Evolutionary conservation across 371 early-diverging fungal genomes (phyloP), one percentile per base, ranked within the genome.

Genomic region (Funneliformis caledonium): DNA sequence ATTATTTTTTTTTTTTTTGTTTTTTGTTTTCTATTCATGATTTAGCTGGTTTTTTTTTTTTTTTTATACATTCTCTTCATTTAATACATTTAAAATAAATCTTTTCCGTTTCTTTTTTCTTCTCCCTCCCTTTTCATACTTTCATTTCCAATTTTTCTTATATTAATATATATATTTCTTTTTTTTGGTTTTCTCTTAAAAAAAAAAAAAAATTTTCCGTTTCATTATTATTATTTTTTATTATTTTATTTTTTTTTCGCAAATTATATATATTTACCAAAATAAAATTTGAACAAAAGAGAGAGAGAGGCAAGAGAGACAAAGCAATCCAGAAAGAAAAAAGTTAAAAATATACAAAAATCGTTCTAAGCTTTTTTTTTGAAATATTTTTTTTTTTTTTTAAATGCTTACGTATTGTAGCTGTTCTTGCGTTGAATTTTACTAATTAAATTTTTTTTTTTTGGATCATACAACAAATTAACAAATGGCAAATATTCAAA

Each of bases 201-300:
- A 52, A 52, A 52, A 52, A 52, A 52, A 52, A 52, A 48, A 48
- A 48, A 48, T 48, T 50, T 52, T 52, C 37, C 37, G 37, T 64
- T 64, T 26, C 26, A 22, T 64, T 26, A 22, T 64, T 64, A 22
- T 26, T 64, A 22, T 64, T 64, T 64, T 64, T 64, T n/a, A 22
- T 64, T 26, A 26, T 68, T 68, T 19, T 16, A 2, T 42, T 67
- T 37, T 43, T 31, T 31, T 68, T 68, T 68, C 68, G 19, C 31
- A n/a, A 37, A 42, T 37, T 42, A 68, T 37, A 68, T 42, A 68
- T 37, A 42, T 64, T 31, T 64, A 64, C 33, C 64, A 64, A 64
- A 64, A 64, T 64, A 64, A 64, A 64, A 64, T 31, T 31, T 64
- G 14, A 52, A 52, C 56, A 64, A 22, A 64, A 64, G 33, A 64